phyloP scores from a whole-genome alignment of 1,139 yeast genomes.

The Taphrina populina region DNA sequence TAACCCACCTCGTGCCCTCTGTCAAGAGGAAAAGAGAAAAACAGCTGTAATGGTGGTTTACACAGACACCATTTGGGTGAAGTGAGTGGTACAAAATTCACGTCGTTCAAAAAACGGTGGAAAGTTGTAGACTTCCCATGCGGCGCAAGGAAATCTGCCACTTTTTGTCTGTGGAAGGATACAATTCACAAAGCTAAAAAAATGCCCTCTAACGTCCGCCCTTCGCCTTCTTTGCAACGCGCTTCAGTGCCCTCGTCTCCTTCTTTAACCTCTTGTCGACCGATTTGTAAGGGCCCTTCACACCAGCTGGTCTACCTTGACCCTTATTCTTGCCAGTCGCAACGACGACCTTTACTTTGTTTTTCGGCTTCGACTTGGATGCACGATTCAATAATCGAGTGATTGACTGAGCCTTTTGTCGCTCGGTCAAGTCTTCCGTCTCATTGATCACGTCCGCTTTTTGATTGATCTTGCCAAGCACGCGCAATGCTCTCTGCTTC shows the following conservation, averaged over 20 bases:
- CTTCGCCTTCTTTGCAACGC: constrained; percentile 63
- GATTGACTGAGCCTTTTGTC: constrained; percentile 92
- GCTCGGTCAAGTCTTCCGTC: constrained; percentile 80
- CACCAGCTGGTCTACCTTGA: constrained; percentile 94
- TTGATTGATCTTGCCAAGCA: constrained; percentile 87
- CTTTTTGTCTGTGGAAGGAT: no score
- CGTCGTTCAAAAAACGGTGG: no score
- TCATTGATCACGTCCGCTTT: constrained; percentile 91
- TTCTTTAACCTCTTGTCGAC: constrained; percentile 98
- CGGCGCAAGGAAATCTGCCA: no score
- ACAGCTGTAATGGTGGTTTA: no score
- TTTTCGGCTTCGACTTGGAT: constrained; percentile 65
- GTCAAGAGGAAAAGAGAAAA: no score
- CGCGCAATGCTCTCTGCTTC: constrained; percentile 86
- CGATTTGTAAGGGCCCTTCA: constrained; percentile 97
- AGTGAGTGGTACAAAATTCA: no score
- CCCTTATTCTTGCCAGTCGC: constrained; percentile 88
- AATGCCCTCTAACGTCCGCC: constrained; percentile 14
- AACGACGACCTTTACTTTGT: constrained; percentile 82
- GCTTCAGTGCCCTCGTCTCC: constrained; percentile 87
- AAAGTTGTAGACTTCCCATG: no score
- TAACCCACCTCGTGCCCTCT: no score
- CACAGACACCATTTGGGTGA: no score
- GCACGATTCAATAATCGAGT: constrained; percentile 78
- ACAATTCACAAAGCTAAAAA: no score